Base-by-base conservation (phyloP, 768 basidiomycete genomes). In the Atractiella rhizophila region DNA sequence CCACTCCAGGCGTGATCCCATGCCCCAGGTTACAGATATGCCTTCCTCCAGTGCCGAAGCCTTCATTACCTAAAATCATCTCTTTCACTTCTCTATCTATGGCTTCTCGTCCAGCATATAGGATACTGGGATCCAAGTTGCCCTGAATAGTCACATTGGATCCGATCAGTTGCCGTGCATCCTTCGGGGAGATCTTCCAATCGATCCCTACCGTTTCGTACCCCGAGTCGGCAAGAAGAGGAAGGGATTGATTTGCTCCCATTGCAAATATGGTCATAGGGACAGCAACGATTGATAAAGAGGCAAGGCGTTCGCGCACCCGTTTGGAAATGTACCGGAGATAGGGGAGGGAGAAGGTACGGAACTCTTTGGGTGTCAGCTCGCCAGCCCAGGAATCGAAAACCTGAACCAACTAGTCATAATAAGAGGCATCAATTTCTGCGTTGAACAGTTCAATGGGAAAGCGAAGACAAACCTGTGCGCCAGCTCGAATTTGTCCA, bases 11-110 rank as follows among this genome's bases (percentile, higher is more conserved):
- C 4, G 85, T 91, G 51, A 98, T 86, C 5, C 91, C 91, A 56
- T 96, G 91, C 0, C 91, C 91, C 18, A 98, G 63, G 60, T 96
- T 96, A 8, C 79, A 78, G 53, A 96, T 94, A 83, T 86, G 96
- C 7, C 63, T 64, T 9, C 70, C 68, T 32, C 51, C 60, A 6
- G 54, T 53, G 37, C 67, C 64, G 63, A 94, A 96, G n/a, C 66
- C 67, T 47, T 69, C 64, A 46, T 71, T 35, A 21, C 52, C 54
- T 41, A 48, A 46, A 10, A 41, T 70, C 70, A 85, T 76, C 49
- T 75, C 65, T 62, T 81, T 72, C 28, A 91, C 82, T 49, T 77
- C 72, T 28, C 60, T 58, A 60, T 85, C 80, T 51, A 96, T 94
- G 11, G 82, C 81, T 6, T 74, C 74, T 45, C 62, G 66, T 4